These are phyloP conservation scores for Flaveria linearis DNA, from an alignment of 129 eudicot genomes.

Conservation along the genomic window DNA sequence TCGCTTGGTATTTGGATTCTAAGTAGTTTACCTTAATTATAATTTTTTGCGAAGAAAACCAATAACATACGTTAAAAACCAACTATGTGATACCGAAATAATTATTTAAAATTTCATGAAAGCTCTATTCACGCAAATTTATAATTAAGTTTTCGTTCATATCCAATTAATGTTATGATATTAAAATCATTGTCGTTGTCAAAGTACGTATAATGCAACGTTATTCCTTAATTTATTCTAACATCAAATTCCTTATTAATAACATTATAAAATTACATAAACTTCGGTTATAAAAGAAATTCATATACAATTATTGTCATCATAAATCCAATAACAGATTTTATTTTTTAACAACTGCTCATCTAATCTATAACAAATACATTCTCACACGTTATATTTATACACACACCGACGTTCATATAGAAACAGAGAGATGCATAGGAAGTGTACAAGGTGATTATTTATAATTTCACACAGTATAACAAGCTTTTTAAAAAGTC, in stretches of 20 bases:
- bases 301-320: too few species aligned
- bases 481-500: too few species aligned
- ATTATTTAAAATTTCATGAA: slow-evolving; percentile 16
- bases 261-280: neutral
- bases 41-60: slow-evolving; percentile 10
- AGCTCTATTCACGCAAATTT: slow-evolving; percentile 32
- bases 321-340: too few species aligned
- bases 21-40: neutral
- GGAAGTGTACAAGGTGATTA: too few species aligned
- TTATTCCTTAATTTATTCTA: neutral
- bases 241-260: neutral
- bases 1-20: neutral
- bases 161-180: neutral
- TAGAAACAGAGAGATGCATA: too few species aligned
- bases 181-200: slow-evolving; percentile 11
- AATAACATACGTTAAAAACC: slow-evolving; percentile 37
- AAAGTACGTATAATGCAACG: neutral
- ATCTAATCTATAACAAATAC: too few species aligned
- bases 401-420: too few species aligned
- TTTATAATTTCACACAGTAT: too few species aligned
- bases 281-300: neutral
- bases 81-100: slow-evolving; percentile 21
- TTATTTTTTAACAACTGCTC: too few species aligned
- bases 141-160: neutral
- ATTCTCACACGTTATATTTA: too few species aligned